A percentile compares a stretch with the other conserved stretches of the same genome.
These are phyloP conservation scores for Gentiana dahurica DNA, from an alignment of 257 asterid species.

Conservation along the genomic window DNA sequence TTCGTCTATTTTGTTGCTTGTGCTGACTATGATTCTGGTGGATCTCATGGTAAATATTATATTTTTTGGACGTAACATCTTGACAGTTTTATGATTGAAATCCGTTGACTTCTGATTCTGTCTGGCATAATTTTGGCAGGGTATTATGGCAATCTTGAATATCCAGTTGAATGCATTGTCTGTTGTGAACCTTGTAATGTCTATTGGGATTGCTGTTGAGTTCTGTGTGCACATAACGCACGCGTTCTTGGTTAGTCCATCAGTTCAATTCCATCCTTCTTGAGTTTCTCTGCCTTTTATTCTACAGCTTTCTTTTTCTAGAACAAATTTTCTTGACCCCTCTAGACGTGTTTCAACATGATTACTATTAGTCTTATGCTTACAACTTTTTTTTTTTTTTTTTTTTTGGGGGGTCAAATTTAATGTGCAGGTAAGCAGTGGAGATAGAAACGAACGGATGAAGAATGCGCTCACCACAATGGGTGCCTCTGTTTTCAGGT, in stretches of 20 bases:
- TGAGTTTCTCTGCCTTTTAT: background rate
- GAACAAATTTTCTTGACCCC: background rate
- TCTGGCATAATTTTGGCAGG: slow-evolving; percentile 38
- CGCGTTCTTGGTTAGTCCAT: slow-evolving; percentile 82
- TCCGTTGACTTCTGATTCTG: slow-evolving; percentile 1
- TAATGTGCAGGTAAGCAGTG: slow-evolving; percentile 60
- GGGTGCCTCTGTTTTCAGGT: slow-evolving; percentile 99
- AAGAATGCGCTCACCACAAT: slow-evolving; percentile 79
- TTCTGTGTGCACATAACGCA: slow-evolving; percentile 95
- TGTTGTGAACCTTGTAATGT: slow-evolving; percentile 95
- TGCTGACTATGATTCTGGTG: slow-evolving; percentile 77
- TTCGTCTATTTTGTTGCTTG: slow-evolving; percentile 82
- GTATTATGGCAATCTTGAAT: slow-evolving; percentile 80
- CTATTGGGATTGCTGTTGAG: slow-evolving; percentile 95
- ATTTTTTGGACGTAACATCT: slow-evolving; percentile 6
- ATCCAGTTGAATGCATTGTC: slow-evolving; percentile 93
- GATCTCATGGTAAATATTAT: slow-evolving; percentile 67
- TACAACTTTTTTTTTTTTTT: background rate
- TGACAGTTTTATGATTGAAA: background rate
- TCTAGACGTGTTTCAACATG: background rate
- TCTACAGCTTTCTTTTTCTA: background rate
- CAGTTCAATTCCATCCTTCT: slow-evolving; percentile 3
- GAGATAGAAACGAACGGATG: slow-evolving; percentile 93
- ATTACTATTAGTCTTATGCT: background rate
- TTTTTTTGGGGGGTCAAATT: background rate